These are phyloP conservation scores for Pseudogymnoascus sp. DNA, from an alignment of 2,329 filamentous ascomycete species.

Conservation along the genomic window DNA sequence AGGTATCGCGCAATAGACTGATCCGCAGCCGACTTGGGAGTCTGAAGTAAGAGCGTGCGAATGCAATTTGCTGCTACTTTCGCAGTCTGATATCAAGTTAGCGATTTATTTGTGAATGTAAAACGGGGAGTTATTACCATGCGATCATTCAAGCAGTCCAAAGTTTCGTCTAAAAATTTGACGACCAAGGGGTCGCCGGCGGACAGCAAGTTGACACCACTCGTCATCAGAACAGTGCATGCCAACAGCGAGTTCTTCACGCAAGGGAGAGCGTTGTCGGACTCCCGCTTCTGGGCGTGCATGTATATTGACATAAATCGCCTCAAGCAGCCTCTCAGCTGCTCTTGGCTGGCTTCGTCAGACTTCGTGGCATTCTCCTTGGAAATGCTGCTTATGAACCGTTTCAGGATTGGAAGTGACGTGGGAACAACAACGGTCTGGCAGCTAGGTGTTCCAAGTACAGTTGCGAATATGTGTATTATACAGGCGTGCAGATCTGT, in stretches of 20 bases:
- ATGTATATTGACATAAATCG: conserved; percentile 76
- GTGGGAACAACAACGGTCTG: conserved; percentile 86
- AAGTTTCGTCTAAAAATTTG: conserved; percentile 69
- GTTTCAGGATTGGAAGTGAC: conserved; percentile 81
- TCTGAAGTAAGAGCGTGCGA: conserved; percentile 68
- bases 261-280: conserved; percentile 69
- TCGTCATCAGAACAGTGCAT: conserved; percentile 80
- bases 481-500: conserved; percentile 95
- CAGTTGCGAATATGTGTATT: conserved; percentile 91
- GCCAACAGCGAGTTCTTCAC: conserved; percentile 91
- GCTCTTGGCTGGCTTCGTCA: conserved; percentile 38
- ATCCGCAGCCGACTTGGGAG: conserved; percentile 55
- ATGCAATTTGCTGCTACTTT: conserved; percentile 88
- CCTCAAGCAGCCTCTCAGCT: conserved; percentile 74
- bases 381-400: conserved; percentile 74
- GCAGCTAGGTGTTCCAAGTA: conserved; percentile 77
- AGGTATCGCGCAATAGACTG: conserved; percentile 68
- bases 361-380: conserved; percentile 37
- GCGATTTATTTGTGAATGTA: conserved; percentile 17
- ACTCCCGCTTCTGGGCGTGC: conserved; percentile 66
- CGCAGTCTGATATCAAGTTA: conserved; percentile 48
- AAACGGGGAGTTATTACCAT: conserved; percentile 44
- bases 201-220: conserved; percentile 64
- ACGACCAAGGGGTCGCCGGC: conserved; percentile 67
- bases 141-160: conserved; percentile 74